phyloP scores from a whole-genome alignment of 331 rosid species.

The Dryas integrifolia region DNA sequence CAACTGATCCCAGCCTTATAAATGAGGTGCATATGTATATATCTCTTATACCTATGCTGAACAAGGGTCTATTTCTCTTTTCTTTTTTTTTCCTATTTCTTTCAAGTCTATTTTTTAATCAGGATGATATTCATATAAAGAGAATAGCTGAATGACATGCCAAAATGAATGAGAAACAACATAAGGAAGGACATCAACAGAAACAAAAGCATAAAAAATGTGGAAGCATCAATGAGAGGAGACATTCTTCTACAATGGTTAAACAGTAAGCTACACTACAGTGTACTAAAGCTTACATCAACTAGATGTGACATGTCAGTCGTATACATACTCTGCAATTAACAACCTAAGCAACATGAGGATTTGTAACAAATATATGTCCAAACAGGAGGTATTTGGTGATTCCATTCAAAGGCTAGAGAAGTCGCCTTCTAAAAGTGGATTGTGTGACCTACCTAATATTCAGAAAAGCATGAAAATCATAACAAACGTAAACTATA shows the following conservation, averaged over 20 bases:
- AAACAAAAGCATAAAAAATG: not conserved
- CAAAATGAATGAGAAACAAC: not conserved
- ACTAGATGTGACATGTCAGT: not conserved
- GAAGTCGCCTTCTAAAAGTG: not conserved
- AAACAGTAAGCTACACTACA: not conserved
- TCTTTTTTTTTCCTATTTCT: not conserved
- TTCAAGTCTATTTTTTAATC: not conserved
- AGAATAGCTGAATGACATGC: constrained; percentile 1
- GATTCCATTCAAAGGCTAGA: not conserved
- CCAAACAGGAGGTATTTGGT: not conserved
- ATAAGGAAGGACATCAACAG: not conserved
- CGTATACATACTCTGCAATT: not conserved
- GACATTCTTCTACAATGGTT: not conserved
- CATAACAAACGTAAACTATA: not conserved
- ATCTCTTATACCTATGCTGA: not conserved
- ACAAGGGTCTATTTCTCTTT: not conserved
- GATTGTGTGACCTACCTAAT: not conserved
- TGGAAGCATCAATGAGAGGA: not conserved
- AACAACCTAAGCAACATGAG: not conserved
- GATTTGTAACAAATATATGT: not conserved
- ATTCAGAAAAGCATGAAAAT: not conserved
- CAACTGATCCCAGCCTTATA: not conserved
- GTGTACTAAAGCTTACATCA: not conserved
- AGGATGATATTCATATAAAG: not conserved
- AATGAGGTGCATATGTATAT: constrained; percentile 1